Evolutionary conservation across 2,329 filamentous ascomycete genomes (phyloP).

Genomic region (Stemphylium vesicarium): DNA sequence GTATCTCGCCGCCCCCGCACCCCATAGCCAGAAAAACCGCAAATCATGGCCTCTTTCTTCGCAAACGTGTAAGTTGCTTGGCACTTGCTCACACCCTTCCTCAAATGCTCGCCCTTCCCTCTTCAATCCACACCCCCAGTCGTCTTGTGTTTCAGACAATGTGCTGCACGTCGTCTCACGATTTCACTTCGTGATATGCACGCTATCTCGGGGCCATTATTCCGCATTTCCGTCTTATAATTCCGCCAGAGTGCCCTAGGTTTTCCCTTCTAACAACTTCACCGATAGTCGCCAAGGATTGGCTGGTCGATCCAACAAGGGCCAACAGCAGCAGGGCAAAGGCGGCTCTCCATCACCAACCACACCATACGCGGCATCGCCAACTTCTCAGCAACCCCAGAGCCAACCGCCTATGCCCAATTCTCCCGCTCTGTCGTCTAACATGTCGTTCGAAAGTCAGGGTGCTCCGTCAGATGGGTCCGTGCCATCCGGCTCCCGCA

Average conservation of each 20-base stretch:
- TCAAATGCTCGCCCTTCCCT: conserved; percentile 31
- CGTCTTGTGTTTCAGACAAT: conserved; percentile 40
- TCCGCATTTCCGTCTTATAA: conserved; percentile 5
- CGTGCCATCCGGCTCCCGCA: conserved; percentile 62
- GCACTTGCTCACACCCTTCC: conserved; percentile 38
- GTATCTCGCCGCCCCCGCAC: conserved; percentile 11
- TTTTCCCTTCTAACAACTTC: conserved; percentile 31
- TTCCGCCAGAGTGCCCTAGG: conserved; percentile 8
- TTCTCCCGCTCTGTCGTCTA: conserved; percentile 43
- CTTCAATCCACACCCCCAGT: conserved; percentile 19
- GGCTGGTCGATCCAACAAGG: conserved; percentile 52
- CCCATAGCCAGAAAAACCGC: conserved; percentile 12
- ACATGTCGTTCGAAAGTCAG: conserved; percentile 72
- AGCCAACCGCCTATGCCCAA: conserved; percentile 46
- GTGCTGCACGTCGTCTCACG: conserved; percentile 34
- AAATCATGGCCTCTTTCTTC: conserved; percentile 51
- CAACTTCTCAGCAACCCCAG: conserved; percentile 42
- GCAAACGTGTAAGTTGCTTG: conserved; percentile 52
- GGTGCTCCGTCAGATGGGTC: conserved; percentile 49
- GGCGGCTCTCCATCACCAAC: conserved; percentile 47
- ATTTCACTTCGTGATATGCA: conserved; percentile 22
- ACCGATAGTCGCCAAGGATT: conserved; percentile 51
- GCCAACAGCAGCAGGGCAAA: conserved; percentile 45
- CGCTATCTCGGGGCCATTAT: conserved; percentile 10
- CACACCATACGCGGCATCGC: conserved; percentile 42